These are phyloP conservation scores for Lepiota subincarnata DNA, from an alignment of 768 basidiomycete genomes.

Conservation along the genomic window DNA sequence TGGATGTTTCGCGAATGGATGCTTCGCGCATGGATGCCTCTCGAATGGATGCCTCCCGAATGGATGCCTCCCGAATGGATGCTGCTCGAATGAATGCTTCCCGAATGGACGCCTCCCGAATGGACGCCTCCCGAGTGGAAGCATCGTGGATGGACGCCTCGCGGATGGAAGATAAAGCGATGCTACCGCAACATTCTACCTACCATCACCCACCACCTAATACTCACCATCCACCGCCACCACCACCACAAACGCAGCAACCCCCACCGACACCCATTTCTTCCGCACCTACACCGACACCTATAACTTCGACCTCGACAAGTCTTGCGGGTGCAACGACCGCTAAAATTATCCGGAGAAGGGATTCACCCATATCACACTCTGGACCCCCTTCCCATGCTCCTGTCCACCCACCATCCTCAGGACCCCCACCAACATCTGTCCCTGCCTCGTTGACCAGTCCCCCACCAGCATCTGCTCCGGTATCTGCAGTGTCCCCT, in stretches of 20 bases:
- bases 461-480: slow-evolving; percentile 10
- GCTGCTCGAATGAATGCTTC: not conserved
- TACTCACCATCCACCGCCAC: slow-evolving; percentile 3
- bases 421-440: slow-evolving; percentile 13
- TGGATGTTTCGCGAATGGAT: not conserved
- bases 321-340: slow-evolving; percentile 10
- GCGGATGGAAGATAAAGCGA: slow-evolving; percentile 2
- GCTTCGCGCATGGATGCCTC: not conserved
- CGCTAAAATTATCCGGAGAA: slow-evolving; percentile 3
- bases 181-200: slow-evolving; percentile 4
- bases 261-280: slow-evolving; percentile 9
- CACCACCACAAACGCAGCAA: slow-evolving; percentile 5
- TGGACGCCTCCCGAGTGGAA: not conserved
- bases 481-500: slow-evolving; percentile 10
- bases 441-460: slow-evolving; percentile 13
- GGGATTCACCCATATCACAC: slow-evolving; percentile 14
- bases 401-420: slow-evolving; percentile 14
- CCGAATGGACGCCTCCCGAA: not conserved
- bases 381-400: slow-evolving; percentile 22
- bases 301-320: slow-evolving; percentile 11
- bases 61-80: not conserved
- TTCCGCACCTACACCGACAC: slow-evolving; percentile 9
- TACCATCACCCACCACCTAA: slow-evolving; percentile 4
- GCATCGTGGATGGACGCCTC: slow-evolving; percentile 7
- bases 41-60: not conserved